Percentiles rank a stretch among this genome's conserved stretches.
Conservation (phyloP, 2,329 filamentous ascomycete genomes). For the Aspergillus arachidicola region DNA sequence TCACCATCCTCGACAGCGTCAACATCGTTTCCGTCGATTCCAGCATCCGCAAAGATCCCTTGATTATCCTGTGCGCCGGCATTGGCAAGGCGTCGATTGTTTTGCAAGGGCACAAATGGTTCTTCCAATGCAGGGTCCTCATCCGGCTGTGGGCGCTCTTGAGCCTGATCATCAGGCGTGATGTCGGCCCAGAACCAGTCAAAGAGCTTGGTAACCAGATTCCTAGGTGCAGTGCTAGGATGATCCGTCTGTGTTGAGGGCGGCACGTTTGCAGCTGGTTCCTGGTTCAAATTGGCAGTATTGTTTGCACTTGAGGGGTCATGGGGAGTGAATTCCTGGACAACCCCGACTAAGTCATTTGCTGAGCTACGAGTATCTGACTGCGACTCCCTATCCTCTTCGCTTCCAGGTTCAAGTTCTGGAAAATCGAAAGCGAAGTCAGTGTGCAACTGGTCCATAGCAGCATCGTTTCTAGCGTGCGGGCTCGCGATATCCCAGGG, state of each 20-base stretch:
- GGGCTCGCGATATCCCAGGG: constrained; percentile 8
- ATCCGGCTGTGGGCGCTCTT: constrained; percentile 51
- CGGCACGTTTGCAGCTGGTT: not conserved
- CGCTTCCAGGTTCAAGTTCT: not conserved
- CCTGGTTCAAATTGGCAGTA: not conserved
- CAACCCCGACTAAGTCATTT: not conserved
- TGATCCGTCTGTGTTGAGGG: constrained; percentile 10
- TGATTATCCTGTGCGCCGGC: constrained; percentile 27
- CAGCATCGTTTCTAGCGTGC: not conserved
- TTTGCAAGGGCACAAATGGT: constrained; percentile 60
- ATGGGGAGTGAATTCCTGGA: not conserved
- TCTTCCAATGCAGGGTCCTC: constrained; percentile 64
- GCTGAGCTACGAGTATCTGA: not conserved
- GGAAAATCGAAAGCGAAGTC: constrained; percentile 9
- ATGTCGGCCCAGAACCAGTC: constrained; percentile 52
- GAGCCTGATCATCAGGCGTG: constrained; percentile 25
- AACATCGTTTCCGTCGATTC: constrained; percentile 64
- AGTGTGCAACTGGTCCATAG: not conserved
- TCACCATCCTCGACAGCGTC: constrained; percentile 72
- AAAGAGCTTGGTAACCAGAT: constrained; percentile 30
- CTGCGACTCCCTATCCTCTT: not conserved
- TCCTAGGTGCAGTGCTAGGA: constrained; percentile 17
- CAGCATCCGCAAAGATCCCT: constrained; percentile 55
- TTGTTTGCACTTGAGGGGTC: not conserved
- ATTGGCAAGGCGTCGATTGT: constrained; percentile 44